Percentiles rank a stretch among this genome's conserved stretches.
Conservation (phyloP, 2,329 filamentous ascomycete genomes). For the Clonostachys byssicola region DNA sequence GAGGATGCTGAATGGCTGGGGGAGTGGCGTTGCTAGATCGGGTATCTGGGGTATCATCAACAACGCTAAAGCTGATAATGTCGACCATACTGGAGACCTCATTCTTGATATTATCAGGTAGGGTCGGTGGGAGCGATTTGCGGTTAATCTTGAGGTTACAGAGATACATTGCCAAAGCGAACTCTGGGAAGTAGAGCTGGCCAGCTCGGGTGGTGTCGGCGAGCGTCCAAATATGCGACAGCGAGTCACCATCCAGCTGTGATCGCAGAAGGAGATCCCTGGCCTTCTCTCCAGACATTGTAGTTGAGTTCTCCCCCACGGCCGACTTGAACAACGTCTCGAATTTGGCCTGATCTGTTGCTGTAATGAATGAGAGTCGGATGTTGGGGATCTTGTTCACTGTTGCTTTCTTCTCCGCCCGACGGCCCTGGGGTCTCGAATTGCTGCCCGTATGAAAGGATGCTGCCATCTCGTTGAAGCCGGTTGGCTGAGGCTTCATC, state of each 20-base stretch:
- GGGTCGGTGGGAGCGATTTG: constrained; percentile 67
- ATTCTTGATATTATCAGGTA: constrained; percentile 88
- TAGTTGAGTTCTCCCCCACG: constrained; percentile 76
- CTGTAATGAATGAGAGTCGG: constrained; percentile 91
- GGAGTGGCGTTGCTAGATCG: constrained; percentile 30
- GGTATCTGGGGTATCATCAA: constrained; percentile 55
- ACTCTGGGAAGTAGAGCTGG: constrained; percentile 94
- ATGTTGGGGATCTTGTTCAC: constrained; percentile 87
- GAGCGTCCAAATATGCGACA: constrained; percentile 93
- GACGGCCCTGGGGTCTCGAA: constrained; percentile 37
- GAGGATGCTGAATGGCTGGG: constrained; percentile 59
- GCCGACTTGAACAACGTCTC: constrained; percentile 97
- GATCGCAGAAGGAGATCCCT: constrained; percentile 86
- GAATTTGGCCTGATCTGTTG: constrained; percentile 91
- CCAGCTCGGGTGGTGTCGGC: constrained; percentile 95
- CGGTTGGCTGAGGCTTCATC: constrained; percentile 62
- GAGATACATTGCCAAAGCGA: constrained; percentile 96
- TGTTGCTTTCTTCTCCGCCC: constrained; percentile 43
- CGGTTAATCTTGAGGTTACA: constrained; percentile 91
- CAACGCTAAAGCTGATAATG: constrained; percentile 93
- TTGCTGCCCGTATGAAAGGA: constrained; percentile 54
- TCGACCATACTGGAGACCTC: constrained; percentile 99
- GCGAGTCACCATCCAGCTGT: constrained; percentile 77
- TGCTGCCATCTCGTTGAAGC: constrained; percentile 63
- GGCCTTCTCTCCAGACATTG: constrained; percentile 89